Base-by-base conservation (phyloP, 208 protist genomes). In the Wallacemonas sp. region DNA sequence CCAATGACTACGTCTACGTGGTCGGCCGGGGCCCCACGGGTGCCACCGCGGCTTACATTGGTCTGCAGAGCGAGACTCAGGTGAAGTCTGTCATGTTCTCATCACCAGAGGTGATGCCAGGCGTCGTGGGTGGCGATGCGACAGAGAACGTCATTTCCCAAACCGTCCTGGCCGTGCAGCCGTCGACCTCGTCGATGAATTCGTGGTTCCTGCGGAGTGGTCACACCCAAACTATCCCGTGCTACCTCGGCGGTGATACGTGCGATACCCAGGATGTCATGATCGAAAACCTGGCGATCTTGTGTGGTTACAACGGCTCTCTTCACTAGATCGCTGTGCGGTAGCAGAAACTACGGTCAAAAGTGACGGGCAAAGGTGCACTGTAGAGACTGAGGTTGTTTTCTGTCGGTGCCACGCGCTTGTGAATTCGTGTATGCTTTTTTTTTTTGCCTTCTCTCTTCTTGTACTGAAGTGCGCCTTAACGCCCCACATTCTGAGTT, bases 231-330 rank as follows among this genome's bases (percentile, higher is more conserved):
- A 78, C 59, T 22, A 60, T 90, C 9, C 80, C 78, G 1, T 90
- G 84, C 69, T 13, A 39, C 17, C 4, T 42, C 1, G 61, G 60
- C n/a, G 67, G 60, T 21, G 66, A 32, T 2, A 55, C 21, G 15
- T 87, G 79, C 29, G 64, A 82, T 33, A 66, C 41, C 37, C 72
- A 84, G 15, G 68, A 83, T 22, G 63, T 45, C 10, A 82, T 77
- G 10, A 68, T 75, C 27, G 3, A 68, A 6, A 39, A 66, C 26
- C 62, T 83, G 8, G 37, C 44, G n/a, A 55, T 22, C 19, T 64
- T 71, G 5, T 83, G 77, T 50, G 63, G 27, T 26, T 30, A 61
- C 17, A 33, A 41, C 2, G 54, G 21, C 13, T 36, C 9, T 0
- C 21, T 32, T 26, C 36, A 13, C n/a, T 46, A 6, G 41, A n/a